These are phyloP conservation scores for Thermochaetoides dissita DNA, from an alignment of 2,329 filamentous ascomycete species.

Conservation along the genomic window DNA sequence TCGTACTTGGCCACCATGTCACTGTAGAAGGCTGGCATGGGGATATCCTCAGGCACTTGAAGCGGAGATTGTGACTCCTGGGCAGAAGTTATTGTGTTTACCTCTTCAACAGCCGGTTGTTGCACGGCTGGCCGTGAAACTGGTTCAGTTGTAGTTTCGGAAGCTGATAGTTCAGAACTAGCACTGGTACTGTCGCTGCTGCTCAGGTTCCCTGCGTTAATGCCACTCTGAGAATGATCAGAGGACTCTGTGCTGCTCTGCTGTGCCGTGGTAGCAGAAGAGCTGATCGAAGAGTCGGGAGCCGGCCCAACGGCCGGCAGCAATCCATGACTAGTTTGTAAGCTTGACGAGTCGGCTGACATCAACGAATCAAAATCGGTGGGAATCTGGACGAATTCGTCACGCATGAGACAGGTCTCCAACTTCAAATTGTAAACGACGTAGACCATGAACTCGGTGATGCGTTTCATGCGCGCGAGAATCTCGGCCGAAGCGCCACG, in stretches of 20 bases:
- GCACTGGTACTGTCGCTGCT: no score
- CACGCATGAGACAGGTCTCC: constrained; percentile 84
- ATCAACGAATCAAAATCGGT: constrained; percentile 24
- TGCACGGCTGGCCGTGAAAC: constrained; percentile 10
- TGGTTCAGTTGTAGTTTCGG: no score
- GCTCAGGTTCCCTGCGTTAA: no score
- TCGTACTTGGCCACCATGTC: constrained; percentile 89
- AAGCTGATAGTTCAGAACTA: no score
- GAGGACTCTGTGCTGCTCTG: no score
- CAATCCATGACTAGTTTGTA: constrained; percentile 24
- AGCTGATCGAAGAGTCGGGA: constrained; percentile 8
- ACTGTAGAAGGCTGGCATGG: constrained; percentile 84
- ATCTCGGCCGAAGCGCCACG: constrained; percentile 62
- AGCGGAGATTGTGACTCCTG: constrained; percentile 29
- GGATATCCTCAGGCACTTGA: constrained; percentile 61
- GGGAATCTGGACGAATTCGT: constrained; percentile 79
- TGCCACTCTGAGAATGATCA: no score
- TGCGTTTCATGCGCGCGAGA: constrained; percentile 70
- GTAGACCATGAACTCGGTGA: constrained; percentile 98
- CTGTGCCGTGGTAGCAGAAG: no score
- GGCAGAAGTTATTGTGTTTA: constrained; percentile 21
- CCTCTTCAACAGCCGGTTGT: constrained; percentile 3
- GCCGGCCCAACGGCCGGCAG: constrained; percentile 19
- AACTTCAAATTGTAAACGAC: constrained; percentile 96
- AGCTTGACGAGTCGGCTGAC: constrained; percentile 20